These are phyloP conservation scores for Malus hybrid DNA, from an alignment of 331 rosid species.

Conservation along the genomic window DNA sequence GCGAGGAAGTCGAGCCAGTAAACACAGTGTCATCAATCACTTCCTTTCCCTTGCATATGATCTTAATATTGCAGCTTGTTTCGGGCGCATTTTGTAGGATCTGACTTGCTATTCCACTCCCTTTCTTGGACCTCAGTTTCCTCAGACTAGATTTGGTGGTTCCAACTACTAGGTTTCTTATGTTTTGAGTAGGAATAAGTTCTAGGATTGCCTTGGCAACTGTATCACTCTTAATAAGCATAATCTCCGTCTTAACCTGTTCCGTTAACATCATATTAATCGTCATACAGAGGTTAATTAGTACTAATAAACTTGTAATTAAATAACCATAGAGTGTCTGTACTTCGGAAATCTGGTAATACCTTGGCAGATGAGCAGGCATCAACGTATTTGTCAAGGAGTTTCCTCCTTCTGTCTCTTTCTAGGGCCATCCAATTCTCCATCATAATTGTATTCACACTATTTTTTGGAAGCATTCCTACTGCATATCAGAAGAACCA, in stretches of 20 bases:
- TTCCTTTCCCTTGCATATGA: conserved; percentile 52
- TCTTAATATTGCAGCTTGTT: conserved; percentile 36
- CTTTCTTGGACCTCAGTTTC: conserved; percentile 23
- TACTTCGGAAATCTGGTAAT: background rate
- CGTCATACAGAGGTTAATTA: background rate
- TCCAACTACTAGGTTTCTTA: conserved; percentile 54
- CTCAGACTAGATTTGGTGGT: conserved; percentile 31
- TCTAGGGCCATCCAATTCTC: conserved; percentile 19
- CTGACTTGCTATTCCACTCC: conserved; percentile 23
- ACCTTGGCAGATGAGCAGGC: conserved; percentile 38
- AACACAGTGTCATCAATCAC: conserved; percentile 17
- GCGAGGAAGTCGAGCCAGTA: background rate
- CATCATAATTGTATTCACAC: conserved; percentile 24
- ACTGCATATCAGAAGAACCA: conserved; percentile 1
- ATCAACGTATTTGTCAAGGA: conserved; percentile 28
- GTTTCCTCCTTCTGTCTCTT: conserved; percentile 22
- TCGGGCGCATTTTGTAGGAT: conserved; percentile 30
- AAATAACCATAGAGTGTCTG: background rate
- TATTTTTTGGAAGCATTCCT: conserved; percentile 39
- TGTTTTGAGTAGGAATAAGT: conserved; percentile 17
- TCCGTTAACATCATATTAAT: background rate
- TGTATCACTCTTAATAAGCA: conserved; percentile 39
- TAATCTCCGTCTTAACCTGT: conserved; percentile 41
- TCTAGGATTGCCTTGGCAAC: conserved; percentile 40
- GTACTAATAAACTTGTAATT: background rate